These are phyloP conservation scores for Penicillium manginii DNA, from an alignment of 495 filamentous ascomycete genomes.

Conservation along the genomic window DNA sequence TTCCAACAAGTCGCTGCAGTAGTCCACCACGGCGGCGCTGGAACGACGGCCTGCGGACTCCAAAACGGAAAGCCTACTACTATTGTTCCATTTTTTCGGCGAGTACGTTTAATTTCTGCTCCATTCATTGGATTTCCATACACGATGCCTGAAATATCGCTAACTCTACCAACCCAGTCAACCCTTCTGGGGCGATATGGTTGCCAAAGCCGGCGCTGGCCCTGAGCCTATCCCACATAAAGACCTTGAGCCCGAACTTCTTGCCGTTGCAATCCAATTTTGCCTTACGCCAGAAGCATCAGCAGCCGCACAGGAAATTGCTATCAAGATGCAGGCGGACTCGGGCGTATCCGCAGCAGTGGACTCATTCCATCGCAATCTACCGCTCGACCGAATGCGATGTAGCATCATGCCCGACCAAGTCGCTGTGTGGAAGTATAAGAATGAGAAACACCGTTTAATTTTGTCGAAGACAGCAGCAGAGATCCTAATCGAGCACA, in stretches of 20 bases:
- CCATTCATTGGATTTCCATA: background rate
- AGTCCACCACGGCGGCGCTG: conserved; percentile 68
- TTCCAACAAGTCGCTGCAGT: conserved; percentile 65
- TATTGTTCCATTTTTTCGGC: conserved; percentile 70
- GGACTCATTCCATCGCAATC: conserved; percentile 65
- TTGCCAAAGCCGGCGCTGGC: conserved; percentile 43
- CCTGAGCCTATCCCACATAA: conserved; percentile 44
- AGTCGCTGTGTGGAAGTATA: conserved; percentile 72
- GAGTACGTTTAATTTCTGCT: conserved; percentile 43
- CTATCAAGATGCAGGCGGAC: conserved; percentile 65
- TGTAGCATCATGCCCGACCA: conserved; percentile 71
- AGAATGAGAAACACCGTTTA: conserved; percentile 45
- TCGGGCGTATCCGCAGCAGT: conserved; percentile 77
- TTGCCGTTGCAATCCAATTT: conserved; percentile 71
- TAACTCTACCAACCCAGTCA: conserved; percentile 43
- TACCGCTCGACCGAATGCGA: conserved; percentile 68
- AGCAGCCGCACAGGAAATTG: conserved; percentile 60
- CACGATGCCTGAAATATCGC: background rate
- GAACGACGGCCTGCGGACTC: conserved; percentile 67
- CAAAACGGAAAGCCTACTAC: conserved; percentile 59
- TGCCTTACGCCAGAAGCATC: conserved; percentile 64
- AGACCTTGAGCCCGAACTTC: conserved; percentile 61
- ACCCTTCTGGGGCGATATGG: conserved; percentile 81
- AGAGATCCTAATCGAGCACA: conserved; percentile 61
- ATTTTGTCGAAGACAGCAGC: conserved; percentile 69